These are phyloP conservation scores for Sechiopsis laciniata DNA, from an alignment of 306 rosid genomes.

Conservation along the genomic window DNA sequence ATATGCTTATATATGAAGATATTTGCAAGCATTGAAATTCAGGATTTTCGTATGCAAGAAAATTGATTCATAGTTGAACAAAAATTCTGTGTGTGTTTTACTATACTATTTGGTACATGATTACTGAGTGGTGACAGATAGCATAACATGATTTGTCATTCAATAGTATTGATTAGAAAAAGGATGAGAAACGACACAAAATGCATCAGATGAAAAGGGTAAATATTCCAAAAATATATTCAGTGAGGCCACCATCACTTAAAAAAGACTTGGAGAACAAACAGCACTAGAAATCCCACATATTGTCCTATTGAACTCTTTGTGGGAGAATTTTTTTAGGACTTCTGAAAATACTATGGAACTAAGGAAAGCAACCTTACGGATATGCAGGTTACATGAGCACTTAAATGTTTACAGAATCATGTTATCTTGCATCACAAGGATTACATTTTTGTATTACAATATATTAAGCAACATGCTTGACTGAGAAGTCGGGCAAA, in stretches of 20 bases:
- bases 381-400: too few relatives aligned
- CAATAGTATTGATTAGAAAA: neutral
- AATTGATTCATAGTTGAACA: neutral
- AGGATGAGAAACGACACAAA: neutral
- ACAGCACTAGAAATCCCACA: neutral
- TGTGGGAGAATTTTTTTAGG: too few relatives aligned
- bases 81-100: neutral
- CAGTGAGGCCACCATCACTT: neutral
- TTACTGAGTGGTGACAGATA: neutral
- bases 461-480: too few relatives aligned
- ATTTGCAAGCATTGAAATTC: neutral
- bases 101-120: neutral
- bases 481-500: too few relatives aligned
- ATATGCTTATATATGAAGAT: neutral
- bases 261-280: neutral
- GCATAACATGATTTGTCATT: constrained; percentile 1
- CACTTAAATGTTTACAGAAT: too few relatives aligned
- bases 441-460: too few relatives aligned
- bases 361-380: too few relatives aligned
- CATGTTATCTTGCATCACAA: too few relatives aligned
- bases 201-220: neutral
- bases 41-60: neutral
- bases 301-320: neutral
- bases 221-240: constrained; percentile 8
- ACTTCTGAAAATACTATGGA: too few relatives aligned